Evolutionary conservation across 768 basidiomycete species (phyloP), one percentile per base, ranked within the genome.

Genomic region (Holtermanniella nyarrowii): DNA sequence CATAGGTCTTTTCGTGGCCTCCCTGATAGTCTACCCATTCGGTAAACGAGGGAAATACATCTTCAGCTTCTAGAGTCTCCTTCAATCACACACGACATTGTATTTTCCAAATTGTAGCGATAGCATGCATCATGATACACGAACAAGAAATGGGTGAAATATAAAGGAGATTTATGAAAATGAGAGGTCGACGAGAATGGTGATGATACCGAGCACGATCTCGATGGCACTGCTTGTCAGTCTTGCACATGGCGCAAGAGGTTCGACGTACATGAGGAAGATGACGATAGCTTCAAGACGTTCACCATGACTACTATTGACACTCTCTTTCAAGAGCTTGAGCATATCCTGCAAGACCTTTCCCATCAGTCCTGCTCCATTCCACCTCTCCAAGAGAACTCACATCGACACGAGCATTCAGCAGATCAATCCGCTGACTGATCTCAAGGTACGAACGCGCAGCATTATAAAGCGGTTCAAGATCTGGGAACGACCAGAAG

Each of bases 321-420:
- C 90, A 11, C 87, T 86, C 72, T 95, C 91, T 72, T 96, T 96
- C 48, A 96, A 75, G 47, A 96, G 79, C 65, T 89, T 85, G 11
- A 96, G 80, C 86, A 96, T 93, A 70, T 96, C 91, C 77, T 96
- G 91, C 27, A 96, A 74, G 46, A 96, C 86, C 87, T 90, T 59
- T 27, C n/a, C n/a, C n/a, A n/a, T n/a, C n/a, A n/a, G n/a, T n/a
- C 23, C 54, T 4, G 22, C 11, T 5, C 7, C 48, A 49, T 42
- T 26, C 31, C n/a, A 47, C 23, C 10, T 42, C 47, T 41, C 24
- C 25, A 53, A 56, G 44, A 49, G 40, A 39, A 66, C 77, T 50
- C 56, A 84, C 88, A 76, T 89, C 91, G 27, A 95, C 89, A 54
- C 91, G 84, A 42, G 88, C 86, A 72, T 93, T 95, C 52, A 96